Evolutionary conservation across 306 rosid species (phyloP).

Genomic region (Corylus heterophylla): DNA sequence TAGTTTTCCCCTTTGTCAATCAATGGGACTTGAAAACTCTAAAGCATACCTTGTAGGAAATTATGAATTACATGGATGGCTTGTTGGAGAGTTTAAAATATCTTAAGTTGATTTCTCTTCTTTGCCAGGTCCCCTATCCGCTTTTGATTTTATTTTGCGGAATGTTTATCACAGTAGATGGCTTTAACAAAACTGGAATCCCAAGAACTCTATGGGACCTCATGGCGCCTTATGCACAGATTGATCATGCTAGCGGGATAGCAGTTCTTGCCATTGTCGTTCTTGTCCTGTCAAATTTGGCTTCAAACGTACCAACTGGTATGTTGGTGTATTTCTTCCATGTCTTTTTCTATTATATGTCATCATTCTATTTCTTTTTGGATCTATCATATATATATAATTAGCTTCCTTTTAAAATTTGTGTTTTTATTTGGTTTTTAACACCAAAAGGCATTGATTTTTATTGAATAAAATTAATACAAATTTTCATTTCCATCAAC

Average conservation of each 20-base stretch:
- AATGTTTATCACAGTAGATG: constrained; percentile 90
- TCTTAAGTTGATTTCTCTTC: constrained; percentile 16
- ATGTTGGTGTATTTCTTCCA: constrained; percentile 11
- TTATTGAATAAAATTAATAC: no score
- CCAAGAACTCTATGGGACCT: constrained; percentile 82
- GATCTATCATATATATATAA: background rate
- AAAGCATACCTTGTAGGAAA: constrained; percentile 4
- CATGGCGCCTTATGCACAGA: constrained; percentile 70
- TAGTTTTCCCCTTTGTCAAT: background rate
- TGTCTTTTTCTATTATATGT: background rate
- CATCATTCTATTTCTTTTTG: background rate
- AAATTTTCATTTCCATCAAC: no score
- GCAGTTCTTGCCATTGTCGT: constrained; percentile 71
- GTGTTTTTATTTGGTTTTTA: no score
- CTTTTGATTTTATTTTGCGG: constrained; percentile 91
- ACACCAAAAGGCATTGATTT: no score
- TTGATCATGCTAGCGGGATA: constrained; percentile 52
- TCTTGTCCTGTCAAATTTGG: constrained; percentile 74
- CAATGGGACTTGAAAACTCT: background rate
- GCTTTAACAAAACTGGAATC: constrained; percentile 86
- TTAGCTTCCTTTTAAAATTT: background rate
- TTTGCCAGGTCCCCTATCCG: constrained; percentile 81
- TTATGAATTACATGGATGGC: background rate
- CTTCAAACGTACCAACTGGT: constrained; percentile 97
- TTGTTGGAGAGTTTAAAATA: constrained; percentile 8